Percentiles rank a stretch among this genome's conserved stretches.
phyloP scores from a whole-genome alignment of 78 protist genomes.

The Dictyostelium brefeldianum region DNA sequence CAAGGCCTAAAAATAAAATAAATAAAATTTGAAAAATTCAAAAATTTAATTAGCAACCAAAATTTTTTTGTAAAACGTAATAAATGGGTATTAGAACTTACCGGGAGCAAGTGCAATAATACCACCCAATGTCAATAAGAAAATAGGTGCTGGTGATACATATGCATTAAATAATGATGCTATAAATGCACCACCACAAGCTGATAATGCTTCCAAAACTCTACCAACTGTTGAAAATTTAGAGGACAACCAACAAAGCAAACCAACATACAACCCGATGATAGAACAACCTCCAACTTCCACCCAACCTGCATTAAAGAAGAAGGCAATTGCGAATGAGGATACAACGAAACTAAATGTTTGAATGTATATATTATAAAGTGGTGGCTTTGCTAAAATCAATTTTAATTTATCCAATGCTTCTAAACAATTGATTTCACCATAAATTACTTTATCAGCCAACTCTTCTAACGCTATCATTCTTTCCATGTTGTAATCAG shows the following conservation, averaged over 20 bases:
- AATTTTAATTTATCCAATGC: conserved; percentile 18
- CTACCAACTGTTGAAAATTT: conserved; percentile 61
- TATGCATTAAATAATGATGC: conserved; percentile 51
- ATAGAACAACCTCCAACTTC: conserved; percentile 66
- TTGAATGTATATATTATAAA: conserved; percentile 22
- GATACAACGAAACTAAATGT: conserved; percentile 36
- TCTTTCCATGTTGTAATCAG: conserved; percentile 67
- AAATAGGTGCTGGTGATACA: conserved; percentile 32
- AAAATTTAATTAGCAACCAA: too few species aligned
- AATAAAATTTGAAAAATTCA: too few species aligned
- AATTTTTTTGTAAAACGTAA: too few species aligned
- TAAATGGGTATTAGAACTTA: too few species aligned
- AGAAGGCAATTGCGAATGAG: conserved; percentile 50
- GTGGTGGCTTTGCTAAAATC: conserved; percentile 37
- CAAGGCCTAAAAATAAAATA: conserved; percentile 60
- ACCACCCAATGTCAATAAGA: conserved; percentile 45
- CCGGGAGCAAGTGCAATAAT: too few species aligned
- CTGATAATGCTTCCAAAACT: conserved; percentile 60
- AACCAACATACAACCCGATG: conserved; percentile 63
- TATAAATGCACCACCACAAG: conserved; percentile 64
- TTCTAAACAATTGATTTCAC: conserved; percentile 17
- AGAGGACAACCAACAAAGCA: not conserved
- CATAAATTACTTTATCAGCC: conserved; percentile 68
- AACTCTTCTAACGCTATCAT: conserved; percentile 28
- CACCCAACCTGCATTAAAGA: conserved; percentile 47